phyloP scores from a whole-genome alignment of 2,329 filamentous ascomycete genomes.

The Microsporum audouinii region DNA sequence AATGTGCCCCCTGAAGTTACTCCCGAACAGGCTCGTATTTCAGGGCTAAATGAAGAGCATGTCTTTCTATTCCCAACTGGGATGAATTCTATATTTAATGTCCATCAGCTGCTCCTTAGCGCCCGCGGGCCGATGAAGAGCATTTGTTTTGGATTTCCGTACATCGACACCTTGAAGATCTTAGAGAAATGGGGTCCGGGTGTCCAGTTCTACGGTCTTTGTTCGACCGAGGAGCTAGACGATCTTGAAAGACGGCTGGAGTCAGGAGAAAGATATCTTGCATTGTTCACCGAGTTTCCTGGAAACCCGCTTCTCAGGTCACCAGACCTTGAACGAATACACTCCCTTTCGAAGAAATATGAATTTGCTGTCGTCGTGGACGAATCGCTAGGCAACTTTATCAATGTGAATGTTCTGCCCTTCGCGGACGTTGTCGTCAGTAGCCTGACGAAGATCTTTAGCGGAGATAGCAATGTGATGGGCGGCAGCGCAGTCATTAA shows the following conservation, averaged over 20 bases:
- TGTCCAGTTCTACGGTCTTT: constrained; percentile 75
- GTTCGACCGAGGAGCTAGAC: constrained; percentile 65
- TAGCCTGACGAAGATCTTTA: constrained; percentile 94
- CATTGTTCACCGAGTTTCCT: constrained; percentile 88
- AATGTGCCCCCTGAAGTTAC: constrained; percentile 43
- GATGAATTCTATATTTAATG: constrained; percentile 91
- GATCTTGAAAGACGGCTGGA: constrained; percentile 63
- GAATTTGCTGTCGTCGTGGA: constrained; percentile 86
- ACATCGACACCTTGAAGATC: constrained; percentile 92
- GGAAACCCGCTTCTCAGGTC: constrained; percentile 80
- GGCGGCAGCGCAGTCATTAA: constrained; percentile 63
- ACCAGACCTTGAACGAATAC: constrained; percentile 74
- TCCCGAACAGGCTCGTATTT: constrained; percentile 25
- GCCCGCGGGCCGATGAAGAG: constrained; percentile 57
- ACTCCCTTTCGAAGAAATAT: constrained; percentile 64
- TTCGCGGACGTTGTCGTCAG: constrained; percentile 86
- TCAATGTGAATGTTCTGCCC: constrained; percentile 86
- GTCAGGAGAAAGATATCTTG: constrained; percentile 63
- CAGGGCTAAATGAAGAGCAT: constrained; percentile 66
- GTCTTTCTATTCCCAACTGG: constrained; percentile 81
- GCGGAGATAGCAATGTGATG: constrained; percentile 97
- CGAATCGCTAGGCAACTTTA: constrained; percentile 92
- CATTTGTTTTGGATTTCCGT: constrained; percentile 92
- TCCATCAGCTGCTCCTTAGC: constrained; percentile 61
- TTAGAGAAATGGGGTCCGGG: constrained; percentile 89